phyloP scores from a whole-genome alignment of 1,139 yeast species.

The Geotrichum cucujoidarum region DNA sequence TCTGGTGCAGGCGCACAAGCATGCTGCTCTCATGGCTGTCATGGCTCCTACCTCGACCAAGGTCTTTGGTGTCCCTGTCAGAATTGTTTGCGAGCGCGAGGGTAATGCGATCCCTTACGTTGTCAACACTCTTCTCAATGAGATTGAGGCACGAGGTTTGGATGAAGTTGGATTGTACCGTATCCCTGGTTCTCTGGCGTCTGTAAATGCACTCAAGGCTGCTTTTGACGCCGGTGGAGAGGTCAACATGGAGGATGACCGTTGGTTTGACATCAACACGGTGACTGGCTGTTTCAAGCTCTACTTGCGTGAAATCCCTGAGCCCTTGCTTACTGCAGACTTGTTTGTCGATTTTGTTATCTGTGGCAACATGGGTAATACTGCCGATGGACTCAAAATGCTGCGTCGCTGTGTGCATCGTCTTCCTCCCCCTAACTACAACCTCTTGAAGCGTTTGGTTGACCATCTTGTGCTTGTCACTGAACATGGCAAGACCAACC shows the following conservation, averaged over 20 bases:
- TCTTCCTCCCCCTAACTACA: conserved; percentile 63
- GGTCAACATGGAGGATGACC: conserved; percentile 59
- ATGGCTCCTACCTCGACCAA: conserved; percentile 34
- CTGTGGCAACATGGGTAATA: conserved; percentile 29
- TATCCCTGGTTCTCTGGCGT: conserved; percentile 82
- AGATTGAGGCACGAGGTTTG: conserved; percentile 76
- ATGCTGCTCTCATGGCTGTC: conserved; percentile 38
- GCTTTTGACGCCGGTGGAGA: conserved; percentile 71
- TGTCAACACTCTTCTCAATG: conserved; percentile 59
- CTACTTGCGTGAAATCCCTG: conserved; percentile 83
- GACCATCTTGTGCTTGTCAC: conserved; percentile 62
- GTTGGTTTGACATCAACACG: conserved; percentile 79
- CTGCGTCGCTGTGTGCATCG: conserved; percentile 45
- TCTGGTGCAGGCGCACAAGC: conserved; percentile 41
- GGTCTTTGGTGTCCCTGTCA: conserved; percentile 89
- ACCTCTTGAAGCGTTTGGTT: conserved; percentile 60
- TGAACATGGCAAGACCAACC: conserved; percentile 55
- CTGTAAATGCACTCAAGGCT: conserved; percentile 61
- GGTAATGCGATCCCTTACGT: conserved; percentile 57
- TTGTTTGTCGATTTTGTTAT: conserved; percentile 50
- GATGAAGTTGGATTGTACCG: conserved; percentile 91
- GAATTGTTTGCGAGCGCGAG: conserved; percentile 69
- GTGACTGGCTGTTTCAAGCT: conserved; percentile 86
- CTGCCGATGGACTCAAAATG: conserved; percentile 36
- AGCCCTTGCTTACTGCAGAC: conserved; percentile 66